Evolutionary conservation across 1,284 basidiomycete species (phyloP).

Genomic region (Psilocybe mexicana): DNA sequence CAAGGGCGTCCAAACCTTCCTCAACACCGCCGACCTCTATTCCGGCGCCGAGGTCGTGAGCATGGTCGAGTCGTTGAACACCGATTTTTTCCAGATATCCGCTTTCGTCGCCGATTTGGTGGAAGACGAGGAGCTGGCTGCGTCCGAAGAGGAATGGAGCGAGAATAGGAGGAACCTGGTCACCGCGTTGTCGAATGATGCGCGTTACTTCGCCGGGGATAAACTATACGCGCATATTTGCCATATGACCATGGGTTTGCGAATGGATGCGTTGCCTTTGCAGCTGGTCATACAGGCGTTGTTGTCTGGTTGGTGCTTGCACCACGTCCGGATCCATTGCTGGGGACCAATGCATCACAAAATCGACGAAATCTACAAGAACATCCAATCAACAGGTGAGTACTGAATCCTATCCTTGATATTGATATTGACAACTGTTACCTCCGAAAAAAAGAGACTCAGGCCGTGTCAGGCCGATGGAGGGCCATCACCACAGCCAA

Average conservation of each 20-base stretch:
- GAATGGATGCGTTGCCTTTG: slow-evolving; percentile 40
- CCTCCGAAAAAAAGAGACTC: not conserved
- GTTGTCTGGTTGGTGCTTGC: slow-evolving; percentile 41
- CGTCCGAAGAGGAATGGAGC: not conserved
- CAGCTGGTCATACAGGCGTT: slow-evolving; percentile 49
- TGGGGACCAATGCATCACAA: not conserved
- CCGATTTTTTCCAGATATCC: slow-evolving; percentile 49
- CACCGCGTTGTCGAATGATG: not conserved
- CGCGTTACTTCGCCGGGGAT: not conserved
- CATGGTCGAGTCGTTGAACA: slow-evolving; percentile 45
- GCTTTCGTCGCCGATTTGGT: slow-evolving; percentile 12
- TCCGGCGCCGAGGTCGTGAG: slow-evolving; percentile 47
- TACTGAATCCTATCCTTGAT: not conserved
- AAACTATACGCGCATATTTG: not conserved
- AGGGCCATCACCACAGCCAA: slow-evolving; percentile 1
- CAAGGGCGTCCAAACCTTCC: slow-evolving; percentile 43
- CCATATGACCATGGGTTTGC: slow-evolving; percentile 31
- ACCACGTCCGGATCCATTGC: not conserved
- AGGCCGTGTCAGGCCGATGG: slow-evolving; percentile 7
- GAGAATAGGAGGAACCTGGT: not conserved
- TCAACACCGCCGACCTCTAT: slow-evolving; percentile 43
- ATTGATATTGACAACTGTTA: not conserved
- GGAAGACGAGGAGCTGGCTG: not conserved
- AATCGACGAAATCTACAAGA: not conserved
- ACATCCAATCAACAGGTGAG: not conserved